Base-by-base conservation (phyloP, 1,284 basidiomycete genomes). In the Ustilago bromivora region DNA sequence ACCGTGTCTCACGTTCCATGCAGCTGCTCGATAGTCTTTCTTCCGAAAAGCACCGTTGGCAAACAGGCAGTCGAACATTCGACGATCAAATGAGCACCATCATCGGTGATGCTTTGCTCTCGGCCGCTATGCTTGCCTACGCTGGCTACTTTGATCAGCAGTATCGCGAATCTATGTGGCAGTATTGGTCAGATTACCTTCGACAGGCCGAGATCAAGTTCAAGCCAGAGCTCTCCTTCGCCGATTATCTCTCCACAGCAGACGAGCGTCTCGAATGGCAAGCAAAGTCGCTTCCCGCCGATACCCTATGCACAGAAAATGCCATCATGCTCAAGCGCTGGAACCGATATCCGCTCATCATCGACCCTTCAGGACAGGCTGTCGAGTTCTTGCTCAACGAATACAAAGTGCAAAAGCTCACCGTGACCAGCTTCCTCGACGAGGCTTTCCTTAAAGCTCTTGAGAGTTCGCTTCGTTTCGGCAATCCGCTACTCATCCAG, bases 41-140 rank as follows among this genome's bases (percentile, higher is more conserved):
- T 2, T 98, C 96, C 0, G 97, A 99, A 87, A 91, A 94, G 86
- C 90, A 90, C 56, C 92, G 97, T 75, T 99, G 97, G 97, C 95
- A 99, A 86, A 89, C 91, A 12, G 95, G 95, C 46, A 98, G 96
- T 87, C 92, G 92, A 64, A 96, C 95, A 0, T 99, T 99, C 86
- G 97, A 99, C 84, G 92, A 92, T 2, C 96, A 99, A 87, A 98
- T 99, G 95, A 94, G 94, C 85, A 99, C 98, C 43, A 96, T 99
- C 79, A 94, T 96, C 35, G 97, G 97, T 51, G 97, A 99, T 86
- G 95, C 98, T 38, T 88, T 99, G 41, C 90, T 99, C 40, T 98
- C 96, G 34, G 93, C 97, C 0, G 97, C 95, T 0, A 98, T 98
- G 91, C 88, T 99, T 68, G 96, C 96, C 1, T 99, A 99, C 83